Evolutionary conservation across 2,329 filamentous ascomycete genomes (phyloP).

Genomic region (Scytalidium sp.): DNA sequence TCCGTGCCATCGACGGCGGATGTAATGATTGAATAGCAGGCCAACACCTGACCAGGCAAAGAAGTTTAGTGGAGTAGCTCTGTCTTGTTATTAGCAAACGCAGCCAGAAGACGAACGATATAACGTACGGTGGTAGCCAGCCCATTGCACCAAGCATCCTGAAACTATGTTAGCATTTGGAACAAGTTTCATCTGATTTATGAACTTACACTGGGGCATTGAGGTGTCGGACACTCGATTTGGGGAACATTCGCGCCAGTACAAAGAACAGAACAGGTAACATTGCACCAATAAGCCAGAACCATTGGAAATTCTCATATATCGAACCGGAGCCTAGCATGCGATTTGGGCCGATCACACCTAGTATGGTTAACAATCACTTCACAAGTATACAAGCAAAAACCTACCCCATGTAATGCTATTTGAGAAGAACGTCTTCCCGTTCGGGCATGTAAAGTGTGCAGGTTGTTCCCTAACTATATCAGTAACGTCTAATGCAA

Average conservation of each 20-base stretch:
- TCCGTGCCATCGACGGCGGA: constrained; percentile 58
- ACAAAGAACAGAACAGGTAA: constrained; percentile 56
- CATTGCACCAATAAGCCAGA: constrained; percentile 59
- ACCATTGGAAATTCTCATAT: constrained; percentile 63
- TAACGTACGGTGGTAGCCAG: constrained; percentile 33
- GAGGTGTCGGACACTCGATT: constrained; percentile 60
- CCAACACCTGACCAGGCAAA: constrained; percentile 71
- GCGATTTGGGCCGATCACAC: constrained; percentile 59
- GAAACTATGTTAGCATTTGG: background rate
- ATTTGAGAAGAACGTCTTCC: constrained; percentile 62
- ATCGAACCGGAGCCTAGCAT: constrained; percentile 63
- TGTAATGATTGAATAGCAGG: constrained; percentile 65
- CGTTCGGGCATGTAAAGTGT: constrained; percentile 62
- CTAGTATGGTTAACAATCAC: constrained; percentile 48
- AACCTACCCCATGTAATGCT: constrained; percentile 67
- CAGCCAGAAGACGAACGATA: constrained; percentile 31
- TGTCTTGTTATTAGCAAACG: background rate
- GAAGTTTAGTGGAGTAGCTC: constrained; percentile 70
- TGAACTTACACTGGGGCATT: constrained; percentile 32
- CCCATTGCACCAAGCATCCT: constrained; percentile 31
- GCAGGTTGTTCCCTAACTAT: constrained; percentile 45
- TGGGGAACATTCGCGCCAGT: constrained; percentile 54
- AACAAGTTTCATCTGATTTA: background rate
- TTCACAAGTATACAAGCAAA: constrained; percentile 39
- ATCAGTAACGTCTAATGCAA: background rate